phyloP scores from a whole-genome alignment of 208 protist genomes.

The Trypanosoma platydactyli region DNA sequence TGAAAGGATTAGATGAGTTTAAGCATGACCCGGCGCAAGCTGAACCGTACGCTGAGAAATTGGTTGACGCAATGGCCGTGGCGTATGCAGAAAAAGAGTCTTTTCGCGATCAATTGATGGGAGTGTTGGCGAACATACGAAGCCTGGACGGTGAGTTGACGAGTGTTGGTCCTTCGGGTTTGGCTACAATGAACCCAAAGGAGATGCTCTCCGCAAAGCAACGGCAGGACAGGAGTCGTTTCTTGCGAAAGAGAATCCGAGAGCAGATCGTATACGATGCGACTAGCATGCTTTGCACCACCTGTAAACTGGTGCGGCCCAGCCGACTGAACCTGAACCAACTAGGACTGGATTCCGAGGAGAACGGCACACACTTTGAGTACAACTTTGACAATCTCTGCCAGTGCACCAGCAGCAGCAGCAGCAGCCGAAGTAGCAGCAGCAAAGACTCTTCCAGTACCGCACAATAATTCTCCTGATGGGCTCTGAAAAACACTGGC shows the following conservation, averaged over 20 bases:
- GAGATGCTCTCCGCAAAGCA: conserved; percentile 73
- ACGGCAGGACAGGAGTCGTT: conserved; percentile 38
- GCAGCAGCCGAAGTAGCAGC: conserved; percentile 48
- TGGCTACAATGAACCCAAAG: conserved; percentile 72
- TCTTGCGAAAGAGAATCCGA: conserved; percentile 71
- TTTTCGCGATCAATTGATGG: conserved; percentile 74
- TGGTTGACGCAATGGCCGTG: conserved; percentile 41
- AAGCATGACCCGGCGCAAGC: conserved; percentile 33
- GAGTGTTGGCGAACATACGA: conserved; percentile 71
- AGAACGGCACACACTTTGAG: conserved; percentile 88
- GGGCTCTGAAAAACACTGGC: neutral
- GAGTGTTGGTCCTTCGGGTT: conserved; percentile 33
- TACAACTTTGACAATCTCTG: conserved; percentile 91
- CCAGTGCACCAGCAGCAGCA: conserved; percentile 64
- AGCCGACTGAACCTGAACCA: conserved; percentile 89
- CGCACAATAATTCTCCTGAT: too few species aligned
- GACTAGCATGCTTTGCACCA: conserved; percentile 80
- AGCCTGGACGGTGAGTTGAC: conserved; percentile 69
- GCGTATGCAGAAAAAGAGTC: conserved; percentile 41
- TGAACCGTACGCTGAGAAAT: conserved; percentile 39
- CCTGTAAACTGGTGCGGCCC: conserved; percentile 78
- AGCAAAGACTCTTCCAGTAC: conserved; percentile 35
- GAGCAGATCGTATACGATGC: conserved; percentile 77
- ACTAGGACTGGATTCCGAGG: conserved; percentile 84
- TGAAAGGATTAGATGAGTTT: conserved; percentile 66